phyloP scores from a whole-genome alignment of 2,329 filamentous ascomycete genomes.

The Sporothrix brunneoviolacea region DNA sequence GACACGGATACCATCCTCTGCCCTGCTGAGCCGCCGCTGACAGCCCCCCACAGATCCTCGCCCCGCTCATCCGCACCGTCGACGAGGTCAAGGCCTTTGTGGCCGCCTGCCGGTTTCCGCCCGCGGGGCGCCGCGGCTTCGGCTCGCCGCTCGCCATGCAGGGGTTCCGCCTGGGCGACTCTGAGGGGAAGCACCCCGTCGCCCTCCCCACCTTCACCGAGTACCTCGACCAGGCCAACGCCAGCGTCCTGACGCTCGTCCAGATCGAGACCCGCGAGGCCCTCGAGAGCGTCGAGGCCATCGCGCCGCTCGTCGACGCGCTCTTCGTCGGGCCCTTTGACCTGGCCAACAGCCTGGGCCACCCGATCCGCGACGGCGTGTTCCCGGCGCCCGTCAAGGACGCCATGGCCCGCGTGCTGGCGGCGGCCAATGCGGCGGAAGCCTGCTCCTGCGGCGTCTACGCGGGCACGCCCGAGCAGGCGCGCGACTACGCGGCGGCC shows the following conservation, averaged over 20 bases:
- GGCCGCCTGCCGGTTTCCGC: slow-evolving; percentile 49
- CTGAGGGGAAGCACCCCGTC: neutral
- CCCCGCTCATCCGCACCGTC: slow-evolving; percentile 48
- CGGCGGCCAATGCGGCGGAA: slow-evolving; percentile 52
- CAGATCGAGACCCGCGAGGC: slow-evolving; percentile 63
- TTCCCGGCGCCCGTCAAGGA: slow-evolving; percentile 52
- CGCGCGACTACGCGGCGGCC: slow-evolving; percentile 45
- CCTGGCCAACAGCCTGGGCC: slow-evolving; percentile 56
- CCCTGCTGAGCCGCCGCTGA: too few species aligned
- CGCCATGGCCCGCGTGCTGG: slow-evolving; percentile 52
- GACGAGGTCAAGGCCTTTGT: slow-evolving; percentile 47
- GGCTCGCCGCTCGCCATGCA: slow-evolving; percentile 50
- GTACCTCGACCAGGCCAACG: slow-evolving; percentile 51
- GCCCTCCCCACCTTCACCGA: slow-evolving; percentile 42
- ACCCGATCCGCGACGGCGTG: slow-evolving; percentile 54
- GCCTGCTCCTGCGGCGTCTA: slow-evolving; percentile 59
- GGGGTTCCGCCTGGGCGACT: slow-evolving; percentile 30
- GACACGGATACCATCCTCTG: too few species aligned
- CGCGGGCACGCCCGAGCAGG: slow-evolving; percentile 49
- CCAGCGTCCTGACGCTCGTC: slow-evolving; percentile 55
- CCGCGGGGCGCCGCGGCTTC: slow-evolving; percentile 46
- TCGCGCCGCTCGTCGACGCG: slow-evolving; percentile 57
- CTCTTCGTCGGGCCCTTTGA: slow-evolving; percentile 63
- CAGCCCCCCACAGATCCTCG: slow-evolving; percentile 32
- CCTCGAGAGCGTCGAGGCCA: slow-evolving; percentile 52